These are phyloP conservation scores for Populus nigra DNA, from an alignment of 345 rosid genomes.

Conservation along the genomic window DNA sequence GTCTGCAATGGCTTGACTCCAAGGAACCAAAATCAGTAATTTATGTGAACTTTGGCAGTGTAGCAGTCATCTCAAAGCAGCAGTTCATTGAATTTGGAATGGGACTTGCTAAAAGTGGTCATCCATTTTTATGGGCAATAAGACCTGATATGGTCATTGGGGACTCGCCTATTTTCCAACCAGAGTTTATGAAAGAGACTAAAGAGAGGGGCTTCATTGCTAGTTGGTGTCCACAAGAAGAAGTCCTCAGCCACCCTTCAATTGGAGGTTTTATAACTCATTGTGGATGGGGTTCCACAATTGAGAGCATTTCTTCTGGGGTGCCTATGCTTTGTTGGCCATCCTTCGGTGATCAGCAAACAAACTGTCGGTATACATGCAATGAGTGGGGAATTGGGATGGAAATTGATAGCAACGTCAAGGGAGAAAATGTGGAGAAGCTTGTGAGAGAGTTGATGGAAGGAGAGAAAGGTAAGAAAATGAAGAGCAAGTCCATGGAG, in stretches of 20 bases:
- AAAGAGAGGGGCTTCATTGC: not conserved
- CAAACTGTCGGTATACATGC: not conserved
- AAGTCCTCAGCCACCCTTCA: not conserved
- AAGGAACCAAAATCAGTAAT: not conserved
- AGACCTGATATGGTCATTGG: not conserved
- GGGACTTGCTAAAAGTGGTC: not conserved
- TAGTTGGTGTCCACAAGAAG: not conserved
- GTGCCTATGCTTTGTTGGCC: not conserved
- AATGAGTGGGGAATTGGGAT: too few species aligned
- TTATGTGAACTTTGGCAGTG: not conserved
- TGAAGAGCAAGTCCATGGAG: too few species aligned
- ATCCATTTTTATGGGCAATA: not conserved
- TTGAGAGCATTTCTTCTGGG: not conserved
- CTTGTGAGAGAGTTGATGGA: too few species aligned
- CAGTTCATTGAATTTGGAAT: not conserved
- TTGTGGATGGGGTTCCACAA: not conserved
- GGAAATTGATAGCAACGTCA: too few species aligned
- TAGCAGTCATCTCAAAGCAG: not conserved
- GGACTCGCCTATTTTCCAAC: not conserved
- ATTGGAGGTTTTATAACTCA: not conserved
- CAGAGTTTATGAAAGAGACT: not conserved
- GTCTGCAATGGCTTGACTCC: not conserved
- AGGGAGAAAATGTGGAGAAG: too few species aligned
- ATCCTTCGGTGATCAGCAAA: not conserved
- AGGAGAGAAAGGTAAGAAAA: too few species aligned